A percentile compares a stretch with the other conserved stretches of the same genome.
Evolutionary conservation across 2,329 filamentous ascomycete species (phyloP).

Genomic region (Talaromyces marneffei): DNA sequence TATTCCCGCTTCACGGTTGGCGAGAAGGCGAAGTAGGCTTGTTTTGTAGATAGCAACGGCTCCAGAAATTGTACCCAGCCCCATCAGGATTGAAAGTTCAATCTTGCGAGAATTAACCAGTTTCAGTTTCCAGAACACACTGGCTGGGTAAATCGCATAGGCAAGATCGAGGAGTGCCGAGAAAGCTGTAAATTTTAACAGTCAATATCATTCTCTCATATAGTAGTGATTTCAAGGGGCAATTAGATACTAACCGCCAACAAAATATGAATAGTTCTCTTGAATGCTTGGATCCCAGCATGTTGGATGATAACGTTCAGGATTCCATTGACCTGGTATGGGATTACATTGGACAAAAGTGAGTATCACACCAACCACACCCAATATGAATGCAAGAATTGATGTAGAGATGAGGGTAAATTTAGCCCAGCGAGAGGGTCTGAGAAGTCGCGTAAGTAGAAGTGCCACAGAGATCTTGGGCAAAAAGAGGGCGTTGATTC

Average conservation of each 20-base stretch:
- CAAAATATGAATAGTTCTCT: neutral
- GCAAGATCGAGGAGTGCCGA: neutral
- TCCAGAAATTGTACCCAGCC: neutral
- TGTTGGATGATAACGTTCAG: neutral
- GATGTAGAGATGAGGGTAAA: neutral
- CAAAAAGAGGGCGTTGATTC: neutral
- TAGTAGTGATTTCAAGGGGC: neutral
- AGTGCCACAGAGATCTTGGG: conserved; percentile 1
- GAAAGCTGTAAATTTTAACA: neutral
- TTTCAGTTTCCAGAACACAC: neutral
- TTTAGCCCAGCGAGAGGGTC: neutral
- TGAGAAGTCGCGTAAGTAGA: neutral
- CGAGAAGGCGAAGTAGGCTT: neutral
- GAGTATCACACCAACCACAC: neutral
- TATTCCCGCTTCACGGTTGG: neutral
- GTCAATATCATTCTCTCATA: neutral
- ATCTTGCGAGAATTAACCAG: neutral
- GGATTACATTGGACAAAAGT: neutral
- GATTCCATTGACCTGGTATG: conserved; percentile 5
- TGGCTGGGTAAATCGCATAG: conserved; percentile 1
- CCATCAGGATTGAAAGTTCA: neutral
- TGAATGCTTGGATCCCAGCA: neutral
- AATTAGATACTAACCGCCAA: neutral
- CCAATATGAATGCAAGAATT: neutral
- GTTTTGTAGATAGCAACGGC: neutral